Evolutionary conservation across 257 asterid genomes (phyloP), one percentile per base, ranked within the genome.

Genomic region (Solanum corneliomulleri): DNA sequence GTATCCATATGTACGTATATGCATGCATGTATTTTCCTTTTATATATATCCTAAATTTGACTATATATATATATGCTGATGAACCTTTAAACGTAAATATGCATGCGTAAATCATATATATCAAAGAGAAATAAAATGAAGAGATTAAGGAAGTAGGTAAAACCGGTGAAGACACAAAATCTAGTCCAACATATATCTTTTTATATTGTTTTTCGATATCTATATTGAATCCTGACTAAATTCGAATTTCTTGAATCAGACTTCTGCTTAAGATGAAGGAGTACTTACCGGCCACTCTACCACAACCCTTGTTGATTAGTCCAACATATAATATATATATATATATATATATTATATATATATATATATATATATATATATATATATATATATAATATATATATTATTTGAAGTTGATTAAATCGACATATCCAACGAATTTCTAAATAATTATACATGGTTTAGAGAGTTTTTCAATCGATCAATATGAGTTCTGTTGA

Each of bases 131-230:
- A 69, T 29, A 69, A 4, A 35, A 72, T 71, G 25, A 71, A 71
- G 9, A 11, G 52, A 3, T 74, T 37, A 89, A 87, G 72, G 62
- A 89, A 89, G 93, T 92, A 90, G 97, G 97, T 94, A 87, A 92
- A 87, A 92, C 94, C 90, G 95, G 93, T 94, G 88, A 93, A 90
- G 94, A 89, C 91, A 90, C 90, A 29, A 66, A 27, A 15, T 4
- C 5, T n/a, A 74, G 31, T n/a, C 31, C 86, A 52, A 45, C 68
- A 47, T 42, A 9, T 9, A 9, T 42, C 5, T 14, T 47, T 47
- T 47, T 41, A 41, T 0, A 9, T 42, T 42, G 4, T 52, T 56
- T 18, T 3, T 2, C 21, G 0, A n/a, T 0, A 56, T 20, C 5
- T 0, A 20, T n/a, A 20, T 56, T 18, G 12, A 25, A 56, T 23